Evolutionary conservation across 306 rosid genomes (phyloP).

Genomic region (Rosa persica): DNA sequence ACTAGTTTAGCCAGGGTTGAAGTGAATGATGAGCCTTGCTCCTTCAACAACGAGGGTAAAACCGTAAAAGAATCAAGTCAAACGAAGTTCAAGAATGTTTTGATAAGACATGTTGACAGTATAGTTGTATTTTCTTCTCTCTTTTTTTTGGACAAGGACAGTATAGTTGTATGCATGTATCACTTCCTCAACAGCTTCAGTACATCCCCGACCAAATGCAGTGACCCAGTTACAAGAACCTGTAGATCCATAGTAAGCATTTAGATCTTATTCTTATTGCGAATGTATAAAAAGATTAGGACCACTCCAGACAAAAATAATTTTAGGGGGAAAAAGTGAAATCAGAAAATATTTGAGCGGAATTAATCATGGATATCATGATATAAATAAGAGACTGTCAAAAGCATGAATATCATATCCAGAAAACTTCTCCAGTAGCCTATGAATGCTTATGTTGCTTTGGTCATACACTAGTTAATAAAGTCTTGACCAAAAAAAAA

Average conservation of each 20-base stretch:
- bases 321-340: no score
- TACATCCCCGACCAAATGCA: constrained; percentile 68
- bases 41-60: constrained; percentile 12
- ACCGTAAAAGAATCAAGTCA: constrained; percentile 1
- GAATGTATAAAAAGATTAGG: background rate
- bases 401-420: background rate
- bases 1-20: no score
- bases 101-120: background rate
- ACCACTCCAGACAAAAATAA: no score
- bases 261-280: background rate
- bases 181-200: constrained; percentile 46
- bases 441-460: no score
- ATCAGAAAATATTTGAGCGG: no score
- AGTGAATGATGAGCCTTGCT: background rate
- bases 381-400: background rate
- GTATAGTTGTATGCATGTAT: background rate
- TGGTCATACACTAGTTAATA: background rate
- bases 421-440: background rate
- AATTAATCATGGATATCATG: background rate
- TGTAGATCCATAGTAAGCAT: constrained; percentile 26
- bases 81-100: constrained; percentile 22
- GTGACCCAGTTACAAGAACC: constrained; percentile 83
- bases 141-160: background rate
- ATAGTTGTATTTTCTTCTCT: no score
- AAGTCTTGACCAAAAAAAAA: background rate